phyloP scores from a whole-genome alignment of 2,329 filamentous ascomycete species.

The Pseudopithomyces maydicus region DNA sequence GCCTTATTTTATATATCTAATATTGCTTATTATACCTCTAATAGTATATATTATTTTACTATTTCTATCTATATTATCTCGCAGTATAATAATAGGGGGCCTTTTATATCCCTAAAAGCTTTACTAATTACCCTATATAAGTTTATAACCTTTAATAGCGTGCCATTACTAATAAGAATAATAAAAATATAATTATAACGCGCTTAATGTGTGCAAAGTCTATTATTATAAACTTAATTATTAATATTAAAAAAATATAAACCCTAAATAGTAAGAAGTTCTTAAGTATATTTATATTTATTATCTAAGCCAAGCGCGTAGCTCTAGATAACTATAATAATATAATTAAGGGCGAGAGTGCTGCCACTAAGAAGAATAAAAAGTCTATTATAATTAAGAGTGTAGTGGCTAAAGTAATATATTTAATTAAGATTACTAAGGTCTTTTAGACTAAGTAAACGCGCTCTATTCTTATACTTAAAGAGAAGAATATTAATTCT shows the following conservation, averaged over 20 bases:
- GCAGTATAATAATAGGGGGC: conserved; percentile 14
- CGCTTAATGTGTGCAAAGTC: conserved; percentile 93
- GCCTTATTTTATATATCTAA: conserved; percentile 42
- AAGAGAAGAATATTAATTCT: conserved; percentile 69
- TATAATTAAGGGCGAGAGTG: conserved; percentile 73
- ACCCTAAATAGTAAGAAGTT: conserved; percentile 51
- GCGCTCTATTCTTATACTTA: conserved; percentile 67
- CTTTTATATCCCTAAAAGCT: conserved; percentile 8
- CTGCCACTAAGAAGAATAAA: conserved; percentile 66
- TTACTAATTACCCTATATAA: conserved; percentile 56
- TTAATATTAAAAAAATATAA: conserved; percentile 62
- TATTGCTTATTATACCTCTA: conserved; percentile 59
- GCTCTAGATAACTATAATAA: conserved; percentile 96
- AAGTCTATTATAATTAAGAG: conserved; percentile 66
- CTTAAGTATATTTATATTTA: conserved; percentile 37
- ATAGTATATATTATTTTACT: conserved; percentile 51
- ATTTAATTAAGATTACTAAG: conserved; percentile 82
- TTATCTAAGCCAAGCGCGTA: conserved; percentile 68
- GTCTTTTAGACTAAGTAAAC: conserved; percentile 62
- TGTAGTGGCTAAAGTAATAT: conserved; percentile 74
- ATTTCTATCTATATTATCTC: conserved; percentile 13
- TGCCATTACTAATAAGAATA: conserved; percentile 87
- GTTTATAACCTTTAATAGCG: conserved; percentile 74
- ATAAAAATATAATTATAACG: conserved; percentile 80
- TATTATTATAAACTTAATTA: conserved; percentile 65